These are phyloP conservation scores for Mortierella sp. DNA, from an alignment of 371 early-diverging fungal species.

Conservation along the genomic window DNA sequence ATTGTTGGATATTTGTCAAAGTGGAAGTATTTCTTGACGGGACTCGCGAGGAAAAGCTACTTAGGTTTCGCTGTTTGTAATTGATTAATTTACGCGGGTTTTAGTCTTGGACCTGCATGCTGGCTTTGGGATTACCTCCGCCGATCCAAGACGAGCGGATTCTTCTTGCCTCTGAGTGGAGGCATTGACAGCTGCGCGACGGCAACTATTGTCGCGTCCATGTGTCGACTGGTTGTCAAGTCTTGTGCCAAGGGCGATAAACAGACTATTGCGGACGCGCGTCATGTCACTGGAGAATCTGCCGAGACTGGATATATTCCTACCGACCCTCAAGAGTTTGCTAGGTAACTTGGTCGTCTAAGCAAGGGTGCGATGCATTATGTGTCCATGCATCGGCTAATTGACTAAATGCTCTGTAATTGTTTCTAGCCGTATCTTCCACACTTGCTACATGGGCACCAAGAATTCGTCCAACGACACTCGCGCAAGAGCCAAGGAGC, in stretches of 20 bases:
- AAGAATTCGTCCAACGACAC: slow-evolving; percentile 92
- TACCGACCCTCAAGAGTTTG: slow-evolving; percentile 84
- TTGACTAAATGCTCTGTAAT: not conserved
- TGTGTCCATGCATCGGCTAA: not conserved
- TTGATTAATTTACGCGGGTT: not conserved
- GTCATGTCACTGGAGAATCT: slow-evolving; percentile 72
- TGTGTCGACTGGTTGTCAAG: slow-evolving; percentile 92
- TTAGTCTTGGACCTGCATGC: slow-evolving; percentile 94
- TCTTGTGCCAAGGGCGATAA: slow-evolving; percentile 59
- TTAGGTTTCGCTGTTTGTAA: not conserved
- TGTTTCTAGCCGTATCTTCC: slow-evolving; percentile 80
- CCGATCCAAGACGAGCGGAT: slow-evolving; percentile 90
- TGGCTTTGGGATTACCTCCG: slow-evolving; percentile 99
- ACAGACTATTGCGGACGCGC: slow-evolving; percentile 83
- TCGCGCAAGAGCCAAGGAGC: slow-evolving; percentile 79
- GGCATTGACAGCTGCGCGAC: slow-evolving; percentile 98
- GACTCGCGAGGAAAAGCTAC: not conserved
- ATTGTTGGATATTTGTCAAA: not conserved
- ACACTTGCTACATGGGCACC: slow-evolving; percentile 97
- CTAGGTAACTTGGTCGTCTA: slow-evolving; percentile 60
- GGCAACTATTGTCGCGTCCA: slow-evolving; percentile 92
- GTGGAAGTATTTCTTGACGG: not conserved
- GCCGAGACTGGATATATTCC: slow-evolving; percentile 78
- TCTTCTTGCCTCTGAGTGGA: slow-evolving; percentile 96
- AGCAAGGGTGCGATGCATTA: not conserved